A percentile compares a stretch with the other conserved stretches of the same genome.
These are phyloP conservation scores for Stylosanthes scabra DNA, from an alignment of 331 rosid species.

Conservation along the genomic window DNA sequence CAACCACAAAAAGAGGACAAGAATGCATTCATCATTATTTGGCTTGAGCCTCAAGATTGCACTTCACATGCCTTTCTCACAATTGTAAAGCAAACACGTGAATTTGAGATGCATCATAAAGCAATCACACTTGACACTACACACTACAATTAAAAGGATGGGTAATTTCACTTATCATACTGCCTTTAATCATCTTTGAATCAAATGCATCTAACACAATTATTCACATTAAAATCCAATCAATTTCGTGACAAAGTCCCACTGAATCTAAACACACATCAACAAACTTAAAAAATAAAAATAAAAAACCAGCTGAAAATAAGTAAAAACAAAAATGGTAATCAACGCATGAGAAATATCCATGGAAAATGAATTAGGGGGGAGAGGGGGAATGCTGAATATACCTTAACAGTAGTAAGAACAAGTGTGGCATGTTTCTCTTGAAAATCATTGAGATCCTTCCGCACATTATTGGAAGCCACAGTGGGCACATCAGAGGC, in stretches of 20 bases:
- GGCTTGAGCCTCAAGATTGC: conserved; percentile 5
- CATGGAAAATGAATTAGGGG: too few relatives aligned
- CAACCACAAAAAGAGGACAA: neutral
- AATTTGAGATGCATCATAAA: conserved; percentile 18
- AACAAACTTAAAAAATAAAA: neutral
- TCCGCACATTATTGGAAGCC: conserved; percentile 84
- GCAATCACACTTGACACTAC: conserved; percentile 8
- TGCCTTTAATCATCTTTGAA: neutral
- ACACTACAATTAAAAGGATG: neutral
- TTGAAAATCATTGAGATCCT: conserved; percentile 97
- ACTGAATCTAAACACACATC: neutral
- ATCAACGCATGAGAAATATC: neutral
- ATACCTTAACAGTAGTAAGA: conserved; percentile 87
- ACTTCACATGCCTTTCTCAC: conserved; percentile 26
- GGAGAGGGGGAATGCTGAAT: neutral
- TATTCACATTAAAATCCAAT: neutral
- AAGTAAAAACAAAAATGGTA: neutral
- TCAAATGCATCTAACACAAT: conserved; percentile 7
- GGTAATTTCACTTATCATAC: neutral
- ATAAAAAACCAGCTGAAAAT: neutral
- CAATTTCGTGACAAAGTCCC: conserved; percentile 1
- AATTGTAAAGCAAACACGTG: conserved; percentile 27
- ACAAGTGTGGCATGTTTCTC: conserved; percentile 95
- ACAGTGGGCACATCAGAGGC: conserved; percentile 62
- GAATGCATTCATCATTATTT: conserved; percentile 3